Evolutionary conservation across 768 basidiomycete genomes (phyloP), one percentile per base, ranked within the genome.

Genomic region (Collybia nuda): DNA sequence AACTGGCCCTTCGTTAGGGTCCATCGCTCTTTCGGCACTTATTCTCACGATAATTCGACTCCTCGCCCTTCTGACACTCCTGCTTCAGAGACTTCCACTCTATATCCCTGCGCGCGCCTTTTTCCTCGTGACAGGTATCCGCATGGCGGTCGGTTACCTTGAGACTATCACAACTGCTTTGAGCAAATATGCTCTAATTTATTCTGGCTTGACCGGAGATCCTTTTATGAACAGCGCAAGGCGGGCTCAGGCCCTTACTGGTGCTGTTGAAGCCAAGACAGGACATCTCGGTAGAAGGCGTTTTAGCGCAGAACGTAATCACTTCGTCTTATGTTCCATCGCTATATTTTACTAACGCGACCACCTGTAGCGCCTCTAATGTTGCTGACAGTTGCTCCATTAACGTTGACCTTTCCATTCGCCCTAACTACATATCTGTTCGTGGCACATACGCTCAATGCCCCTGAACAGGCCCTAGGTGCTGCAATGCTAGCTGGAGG

Each of bases 351-450:
- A 26, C 32, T 39, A 8, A 45, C 3, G 14, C 21, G 14, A 47
- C 54, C 45, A 19, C 28, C 44, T 53, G 17, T 41, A 86, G 80
- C 81, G 21, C 78, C 83, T 62, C 76, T 93, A 56, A 80, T 87
- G 0, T 69, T 94, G 55, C 76, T 95, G 55, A 88, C 85, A 14
- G 78, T 88, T 23, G 81, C 89, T 11, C 88, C 93, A 15, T 72
- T 91, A 44, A 88, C 86, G 0, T 72, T 93, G 52, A 89, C 90
- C 0, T 78, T 94, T 55, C 88, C 92, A 5, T 89, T 91, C 55
- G 85, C 91, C 12, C 72, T 95, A 23, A 70, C 80, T 32, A 89
- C 92, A 4, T 97, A 96, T 65, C 67, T 98, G 17, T 90, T 95
- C 57, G 89, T 93, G n/a, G 88, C 91, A 2, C 90, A 92, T 67